These are phyloP conservation scores for Pestalotiopsis sp. DNA, from an alignment of 2,329 filamentous ascomycete species.

Conservation along the genomic window DNA sequence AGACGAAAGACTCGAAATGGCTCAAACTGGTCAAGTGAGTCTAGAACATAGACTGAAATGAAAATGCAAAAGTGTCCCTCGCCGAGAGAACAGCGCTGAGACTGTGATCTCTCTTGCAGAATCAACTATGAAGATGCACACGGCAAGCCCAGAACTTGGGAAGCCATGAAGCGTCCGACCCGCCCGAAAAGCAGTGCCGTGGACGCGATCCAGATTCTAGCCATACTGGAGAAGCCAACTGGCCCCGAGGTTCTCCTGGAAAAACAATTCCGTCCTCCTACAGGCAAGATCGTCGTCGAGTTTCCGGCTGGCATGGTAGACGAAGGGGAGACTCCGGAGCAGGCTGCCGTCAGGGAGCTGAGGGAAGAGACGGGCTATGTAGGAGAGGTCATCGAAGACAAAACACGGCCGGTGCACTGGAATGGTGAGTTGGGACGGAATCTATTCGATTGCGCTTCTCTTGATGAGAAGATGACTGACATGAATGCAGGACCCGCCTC, in stretches of 20 bases:
- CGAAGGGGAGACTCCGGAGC: constrained; percentile 36
- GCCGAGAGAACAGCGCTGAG: too few species aligned
- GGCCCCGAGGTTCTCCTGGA: constrained; percentile 37
- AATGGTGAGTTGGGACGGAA: constrained; percentile 25
- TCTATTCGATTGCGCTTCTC: too few species aligned
- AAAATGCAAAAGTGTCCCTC: background rate
- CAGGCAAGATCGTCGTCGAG: constrained; percentile 40
- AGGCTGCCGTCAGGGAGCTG: constrained; percentile 40
- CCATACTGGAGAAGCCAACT: constrained; percentile 22
- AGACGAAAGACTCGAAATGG: constrained; percentile 33
- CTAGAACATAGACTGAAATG: background rate
- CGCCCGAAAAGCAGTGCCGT: constrained; percentile 29
- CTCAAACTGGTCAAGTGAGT: constrained; percentile 31
- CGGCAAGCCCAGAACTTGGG: constrained; percentile 30
- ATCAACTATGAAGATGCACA: constrained; percentile 32
- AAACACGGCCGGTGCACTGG: constrained; percentile 28
- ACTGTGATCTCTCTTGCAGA: too few species aligned
- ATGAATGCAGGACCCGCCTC: constrained; percentile 26
- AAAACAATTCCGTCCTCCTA: constrained; percentile 41
- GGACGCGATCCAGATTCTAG: constrained; percentile 32
- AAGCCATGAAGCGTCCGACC: constrained; percentile 27
- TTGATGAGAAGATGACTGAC: background rate
- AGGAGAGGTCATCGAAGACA: constrained; percentile 31
- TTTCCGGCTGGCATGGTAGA: constrained; percentile 42
- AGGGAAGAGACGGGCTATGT: constrained; percentile 42